Base-by-base conservation (phyloP, 371 early-diverging fungal species). In the Lichtheimia hyalospora region DNA sequence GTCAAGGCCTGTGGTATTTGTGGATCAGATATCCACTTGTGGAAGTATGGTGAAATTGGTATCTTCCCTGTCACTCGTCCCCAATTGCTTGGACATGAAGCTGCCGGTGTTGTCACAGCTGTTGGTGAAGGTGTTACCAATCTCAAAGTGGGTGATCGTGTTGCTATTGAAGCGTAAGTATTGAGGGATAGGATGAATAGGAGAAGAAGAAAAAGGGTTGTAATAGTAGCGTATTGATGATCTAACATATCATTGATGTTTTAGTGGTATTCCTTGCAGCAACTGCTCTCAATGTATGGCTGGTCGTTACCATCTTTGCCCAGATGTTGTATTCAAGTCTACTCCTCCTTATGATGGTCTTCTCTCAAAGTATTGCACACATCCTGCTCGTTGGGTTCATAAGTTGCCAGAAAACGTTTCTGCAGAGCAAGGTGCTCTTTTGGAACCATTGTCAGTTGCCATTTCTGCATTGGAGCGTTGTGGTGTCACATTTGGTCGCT, bases 251-350 rank as follows among this genome's bases (percentile, higher is more conserved):
- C 34, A 34, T 34, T 34, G 34, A 43, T 49, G 12, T 62, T 16
- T 57, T 24, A 74, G 78, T 62, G 78, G 78, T 63, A 78, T 78
- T 49, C 78, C 78, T 59, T 78, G 78, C 49, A 70, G 70, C 53
- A 28, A 55, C 15, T 78, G 78, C 61, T 66, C 73, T 20, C 78
- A 78, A 44, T 78, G 78, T 54, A 70, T 78, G 71, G 67, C 55
- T 39, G 78, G 78, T 21, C 70, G 72, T 54, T 78, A 78, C 49
- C 75, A 78, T 61, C 73, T 78, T 15, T 78, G 78, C 58, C 40
- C 58, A 15, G 49, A 16, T 28, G 58, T 57, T 27, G 50, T 57
- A 23, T 49, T 51, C 59, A 59, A 51, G 42, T 51, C 59, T 3
- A 55, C 52, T 8, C 55, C 78, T 24, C 78, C 78, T 25, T 60